phyloP scores from a whole-genome alignment of 2,329 filamentous ascomycete species.

The Spiromastix sp. region DNA sequence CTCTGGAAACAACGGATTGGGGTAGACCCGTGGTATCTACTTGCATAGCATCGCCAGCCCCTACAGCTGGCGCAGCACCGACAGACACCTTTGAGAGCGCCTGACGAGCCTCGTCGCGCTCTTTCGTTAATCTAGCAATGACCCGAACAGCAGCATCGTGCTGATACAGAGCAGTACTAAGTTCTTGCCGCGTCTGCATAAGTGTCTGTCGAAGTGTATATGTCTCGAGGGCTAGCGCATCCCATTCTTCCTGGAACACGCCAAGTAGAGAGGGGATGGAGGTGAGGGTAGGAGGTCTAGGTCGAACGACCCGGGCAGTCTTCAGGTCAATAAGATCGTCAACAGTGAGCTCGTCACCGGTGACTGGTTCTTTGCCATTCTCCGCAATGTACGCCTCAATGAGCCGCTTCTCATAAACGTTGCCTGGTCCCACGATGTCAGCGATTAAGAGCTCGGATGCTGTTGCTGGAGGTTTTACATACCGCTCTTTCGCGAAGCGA shows the following conservation, averaged over 20 bases:
- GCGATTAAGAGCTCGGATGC: background rate
- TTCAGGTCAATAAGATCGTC: constrained; percentile 87
- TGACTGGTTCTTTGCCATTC: constrained; percentile 84
- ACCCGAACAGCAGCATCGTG: constrained; percentile 95
- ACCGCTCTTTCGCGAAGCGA: constrained; percentile 92
- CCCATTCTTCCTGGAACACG: constrained; percentile 98
- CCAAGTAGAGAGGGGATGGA: constrained; percentile 91
- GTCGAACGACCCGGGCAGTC: constrained; percentile 70
- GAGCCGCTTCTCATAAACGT: constrained; percentile 87
- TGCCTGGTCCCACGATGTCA: constrained; percentile 44
- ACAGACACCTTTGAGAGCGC: constrained; percentile 79
- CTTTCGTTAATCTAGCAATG: constrained; percentile 79
- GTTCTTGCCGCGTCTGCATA: constrained; percentile 80
- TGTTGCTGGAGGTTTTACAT: constrained; percentile 29
- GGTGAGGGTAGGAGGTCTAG: constrained; percentile 83
- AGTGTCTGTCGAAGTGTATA: constrained; percentile 86
- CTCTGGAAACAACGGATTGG: constrained; percentile 56
- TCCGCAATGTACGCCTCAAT: constrained; percentile 93
- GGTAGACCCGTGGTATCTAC: constrained; percentile 73
- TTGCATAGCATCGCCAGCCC: constrained; percentile 77
- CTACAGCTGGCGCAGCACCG: constrained; percentile 40
- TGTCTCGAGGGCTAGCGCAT: constrained; percentile 80
- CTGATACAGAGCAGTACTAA: constrained; percentile 89
- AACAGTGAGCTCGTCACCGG: constrained; percentile 68
- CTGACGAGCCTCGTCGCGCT: constrained; percentile 85